Evolutionary conservation across 345 rosid species (phyloP).

Genomic region (Bruguiera gymnorhiza): DNA sequence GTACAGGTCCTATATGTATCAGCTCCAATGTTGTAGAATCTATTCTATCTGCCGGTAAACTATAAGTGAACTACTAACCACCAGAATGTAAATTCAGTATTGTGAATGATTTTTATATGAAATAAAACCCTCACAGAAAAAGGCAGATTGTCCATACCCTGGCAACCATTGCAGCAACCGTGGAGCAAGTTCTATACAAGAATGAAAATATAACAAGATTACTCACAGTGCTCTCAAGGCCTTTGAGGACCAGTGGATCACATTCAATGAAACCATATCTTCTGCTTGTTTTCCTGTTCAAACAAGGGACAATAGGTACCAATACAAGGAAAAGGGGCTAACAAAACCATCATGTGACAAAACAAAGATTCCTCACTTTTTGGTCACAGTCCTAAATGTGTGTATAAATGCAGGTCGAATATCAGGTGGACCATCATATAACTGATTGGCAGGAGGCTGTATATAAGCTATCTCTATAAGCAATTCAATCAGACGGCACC

Average conservation of each 20-base stretch:
- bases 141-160: too few species aligned
- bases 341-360: constrained; percentile 3
- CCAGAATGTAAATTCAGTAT: constrained; percentile 2
- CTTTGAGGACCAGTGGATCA: constrained; percentile 81
- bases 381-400: constrained; percentile 44
- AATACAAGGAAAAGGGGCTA: constrained; percentile 3
- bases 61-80: neutral
- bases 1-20: neutral
- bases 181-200: neutral
- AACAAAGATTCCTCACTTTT: constrained; percentile 45
- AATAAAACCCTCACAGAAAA: too few species aligned
- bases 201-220: constrained; percentile 12
- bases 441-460: constrained; percentile 70
- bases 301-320: constrained; percentile 6
- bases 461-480: constrained; percentile 76
- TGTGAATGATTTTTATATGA: neutral
- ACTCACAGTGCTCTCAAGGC: constrained; percentile 85
- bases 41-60: neutral
- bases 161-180: too few species aligned
- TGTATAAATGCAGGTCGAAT: constrained; percentile 92
- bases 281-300: constrained; percentile 56
- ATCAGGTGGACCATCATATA: constrained; percentile 67
- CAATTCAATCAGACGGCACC: constrained; percentile 85
- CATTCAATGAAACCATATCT: constrained; percentile 82
- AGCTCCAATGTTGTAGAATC: constrained; percentile 4